Evolutionary conservation across 805 yeast genomes (phyloP), one percentile per base, ranked within the genome.

Genomic region (Yamadazyma ubonensis): DNA sequence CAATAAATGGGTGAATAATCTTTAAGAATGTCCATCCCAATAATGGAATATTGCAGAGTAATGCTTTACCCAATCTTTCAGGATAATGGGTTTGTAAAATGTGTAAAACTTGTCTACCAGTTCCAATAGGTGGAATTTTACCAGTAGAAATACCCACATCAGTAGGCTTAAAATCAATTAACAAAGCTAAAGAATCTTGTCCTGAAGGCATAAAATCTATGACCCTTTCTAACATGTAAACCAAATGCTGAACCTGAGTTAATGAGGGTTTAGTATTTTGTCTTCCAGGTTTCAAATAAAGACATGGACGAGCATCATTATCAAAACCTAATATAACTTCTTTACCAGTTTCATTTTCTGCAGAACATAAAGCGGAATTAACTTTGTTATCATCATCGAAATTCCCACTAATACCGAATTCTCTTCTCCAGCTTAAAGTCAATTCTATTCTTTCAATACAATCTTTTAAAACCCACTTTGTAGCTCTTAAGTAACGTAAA

Each of bases 21-120:
- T 86, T 90, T 51, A 93, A 68, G 54, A 93, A 93, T 7, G 96
- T 82, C 86, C 96, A 86, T 5, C 90, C 98, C 40, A 90, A 65
- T 78, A 93, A 86, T 10, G 98, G 98, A 49, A 93, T 89, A 62
- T 93, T 91, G 35, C 95, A 86, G 39, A 93, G 71, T 34, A 90
- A 71, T 0, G 97, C 97, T 57, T 83, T 84, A 28, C 99, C 99
- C 44, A 93, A 72, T 54, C 99, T 78, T 61, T 93, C 99, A 3
- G 99, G 99, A 60, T 93, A 93, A 63, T 93, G 99, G 9, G 95
- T 89, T 65, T 93, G 99, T 52, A 93, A 70, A 58, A 93, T 93
- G 60, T 85, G 87, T 50, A 93, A 73, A 22, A 91, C 98, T 64
- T 89, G 96, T 58, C 90, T 83, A 25, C 96, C 97, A 12, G 81